A percentile compares a stretch with the other conserved stretches of the same genome.
These are phyloP conservation scores for Dissoconium aciculare DNA, from an alignment of 2,329 filamentous ascomycete species.

Conservation along the genomic window DNA sequence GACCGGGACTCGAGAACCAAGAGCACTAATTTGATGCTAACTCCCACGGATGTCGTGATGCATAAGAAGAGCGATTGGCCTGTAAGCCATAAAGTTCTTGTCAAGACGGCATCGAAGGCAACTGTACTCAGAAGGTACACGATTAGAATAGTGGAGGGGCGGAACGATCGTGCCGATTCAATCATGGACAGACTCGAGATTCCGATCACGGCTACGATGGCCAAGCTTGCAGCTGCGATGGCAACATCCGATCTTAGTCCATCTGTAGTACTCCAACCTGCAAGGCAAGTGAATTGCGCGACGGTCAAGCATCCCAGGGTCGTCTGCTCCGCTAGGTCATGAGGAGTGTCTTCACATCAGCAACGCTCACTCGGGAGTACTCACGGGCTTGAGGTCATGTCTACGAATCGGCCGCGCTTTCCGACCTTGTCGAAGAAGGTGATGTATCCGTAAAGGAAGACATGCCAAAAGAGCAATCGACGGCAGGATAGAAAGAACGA, in stretches of 20 bases:
- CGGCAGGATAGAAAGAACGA: constrained; percentile 12
- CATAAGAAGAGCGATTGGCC: constrained; percentile 6
- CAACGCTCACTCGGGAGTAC: neutral
- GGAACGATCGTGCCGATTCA: constrained; percentile 9
- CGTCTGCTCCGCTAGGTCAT: constrained; percentile 7
- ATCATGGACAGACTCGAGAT: constrained; percentile 9
- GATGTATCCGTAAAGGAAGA: constrained; percentile 8
- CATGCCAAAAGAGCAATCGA: constrained; percentile 11
- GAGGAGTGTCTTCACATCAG: constrained; percentile 2
- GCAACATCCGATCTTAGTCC: neutral
- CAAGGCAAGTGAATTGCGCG: constrained; percentile 8
- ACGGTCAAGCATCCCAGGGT: constrained; percentile 8
- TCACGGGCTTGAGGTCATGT: constrained; percentile 10
- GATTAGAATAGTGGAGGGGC: constrained; percentile 12
- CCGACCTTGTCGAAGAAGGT: constrained; percentile 3
- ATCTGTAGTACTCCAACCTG: constrained; percentile 5
- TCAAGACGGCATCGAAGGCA: constrained; percentile 10
- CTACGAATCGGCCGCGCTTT: constrained; percentile 2
- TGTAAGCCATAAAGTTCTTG: constrained; percentile 14
- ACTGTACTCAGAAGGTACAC: constrained; percentile 11
- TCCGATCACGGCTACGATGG: constrained; percentile 10
- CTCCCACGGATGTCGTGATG: constrained; percentile 8
- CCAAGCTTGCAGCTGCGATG: constrained; percentile 7
- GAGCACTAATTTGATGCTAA: constrained; percentile 10
- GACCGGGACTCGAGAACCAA: constrained; percentile 12